Conservation (phyloP, 2,329 filamentous ascomycete species). For the Aspergillus sp. region DNA sequence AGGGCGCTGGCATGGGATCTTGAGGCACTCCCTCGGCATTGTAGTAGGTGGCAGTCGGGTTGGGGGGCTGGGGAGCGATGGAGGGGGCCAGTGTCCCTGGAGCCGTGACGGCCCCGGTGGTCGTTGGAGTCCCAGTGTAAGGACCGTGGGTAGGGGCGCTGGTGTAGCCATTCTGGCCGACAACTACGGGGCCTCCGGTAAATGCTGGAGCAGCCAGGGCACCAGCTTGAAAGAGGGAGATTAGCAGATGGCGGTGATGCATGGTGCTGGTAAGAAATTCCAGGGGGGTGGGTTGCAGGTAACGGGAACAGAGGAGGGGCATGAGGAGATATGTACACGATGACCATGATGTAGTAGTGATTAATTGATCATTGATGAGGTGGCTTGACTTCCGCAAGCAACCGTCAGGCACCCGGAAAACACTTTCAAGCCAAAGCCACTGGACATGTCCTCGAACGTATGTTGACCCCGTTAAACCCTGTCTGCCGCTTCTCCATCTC, state of each 20-base stretch:
- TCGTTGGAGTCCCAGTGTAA: slow-evolving; percentile 68
- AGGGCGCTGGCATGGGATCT: slow-evolving; percentile 70
- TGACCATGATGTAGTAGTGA: too few relatives aligned
- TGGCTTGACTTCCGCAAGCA: too few relatives aligned
- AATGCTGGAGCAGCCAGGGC: neutral
- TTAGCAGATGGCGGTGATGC: neutral
- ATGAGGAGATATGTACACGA: too few relatives aligned
- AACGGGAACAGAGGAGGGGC: too few relatives aligned
- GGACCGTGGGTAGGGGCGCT: slow-evolving; percentile 60
- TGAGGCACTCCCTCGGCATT: slow-evolving; percentile 72
- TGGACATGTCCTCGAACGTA: too few relatives aligned
- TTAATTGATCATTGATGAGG: too few relatives aligned
- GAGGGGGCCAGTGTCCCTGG: slow-evolving; percentile 55
- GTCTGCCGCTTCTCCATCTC: neutral
- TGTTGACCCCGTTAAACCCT: too few relatives aligned
- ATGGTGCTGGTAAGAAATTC: neutral
- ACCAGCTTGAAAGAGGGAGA: neutral
- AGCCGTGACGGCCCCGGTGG: slow-evolving; percentile 66
- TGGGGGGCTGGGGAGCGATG: slow-evolving; percentile 61
- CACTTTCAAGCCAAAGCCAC: too few relatives aligned
- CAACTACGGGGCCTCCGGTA: neutral
- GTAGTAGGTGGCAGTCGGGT: slow-evolving; percentile 69
- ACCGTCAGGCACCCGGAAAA: too few relatives aligned
- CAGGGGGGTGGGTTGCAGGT: too few relatives aligned
- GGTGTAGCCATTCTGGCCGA: slow-evolving; percentile 2